These are phyloP conservation scores for Hanseniaspora singularis DNA, from an alignment of 805 yeast species.

Conservation along the genomic window DNA sequence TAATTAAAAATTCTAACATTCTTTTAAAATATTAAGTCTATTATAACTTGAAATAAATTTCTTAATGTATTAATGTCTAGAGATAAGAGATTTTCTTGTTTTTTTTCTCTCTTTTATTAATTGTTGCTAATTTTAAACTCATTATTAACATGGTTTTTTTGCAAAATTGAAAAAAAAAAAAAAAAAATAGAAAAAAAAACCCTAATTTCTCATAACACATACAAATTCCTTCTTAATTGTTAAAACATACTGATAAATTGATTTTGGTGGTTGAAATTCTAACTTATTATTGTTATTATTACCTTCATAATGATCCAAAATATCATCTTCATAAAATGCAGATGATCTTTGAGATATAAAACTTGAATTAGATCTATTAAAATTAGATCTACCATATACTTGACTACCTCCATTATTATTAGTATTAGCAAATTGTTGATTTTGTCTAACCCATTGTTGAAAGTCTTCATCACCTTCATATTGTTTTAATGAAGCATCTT, in stretches of 20 bases:
- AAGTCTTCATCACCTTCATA: slow-evolving; percentile 32
- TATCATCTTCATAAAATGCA: slow-evolving; percentile 13
- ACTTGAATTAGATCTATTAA: slow-evolving; percentile 17
- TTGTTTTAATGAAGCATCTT: slow-evolving; percentile 24
- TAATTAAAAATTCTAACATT: no score
- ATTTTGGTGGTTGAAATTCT: slow-evolving; percentile 10
- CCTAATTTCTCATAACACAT: background rate
- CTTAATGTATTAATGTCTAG: no score
- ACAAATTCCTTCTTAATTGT: background rate
- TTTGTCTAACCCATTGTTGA: slow-evolving; percentile 47
- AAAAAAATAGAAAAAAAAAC: no score
- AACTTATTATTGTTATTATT: slow-evolving; percentile 1
- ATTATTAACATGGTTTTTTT: no score
- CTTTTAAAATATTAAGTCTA: no score
- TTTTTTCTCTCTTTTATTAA: no score
- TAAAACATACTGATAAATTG: slow-evolving; percentile 15
- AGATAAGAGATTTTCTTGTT: no score
- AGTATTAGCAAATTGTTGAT: slow-evolving; percentile 15
- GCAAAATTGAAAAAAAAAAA: no score
- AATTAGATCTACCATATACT: slow-evolving; percentile 18
- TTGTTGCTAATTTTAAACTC: no score
- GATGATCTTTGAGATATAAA: slow-evolving; percentile 13
- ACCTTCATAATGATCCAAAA: slow-evolving; percentile 9
- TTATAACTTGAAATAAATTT: no score
- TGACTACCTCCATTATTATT: background rate